Evolutionary conservation across 208 protist species (phyloP).

Genomic region (Ichthyophonus hoferi): DNA sequence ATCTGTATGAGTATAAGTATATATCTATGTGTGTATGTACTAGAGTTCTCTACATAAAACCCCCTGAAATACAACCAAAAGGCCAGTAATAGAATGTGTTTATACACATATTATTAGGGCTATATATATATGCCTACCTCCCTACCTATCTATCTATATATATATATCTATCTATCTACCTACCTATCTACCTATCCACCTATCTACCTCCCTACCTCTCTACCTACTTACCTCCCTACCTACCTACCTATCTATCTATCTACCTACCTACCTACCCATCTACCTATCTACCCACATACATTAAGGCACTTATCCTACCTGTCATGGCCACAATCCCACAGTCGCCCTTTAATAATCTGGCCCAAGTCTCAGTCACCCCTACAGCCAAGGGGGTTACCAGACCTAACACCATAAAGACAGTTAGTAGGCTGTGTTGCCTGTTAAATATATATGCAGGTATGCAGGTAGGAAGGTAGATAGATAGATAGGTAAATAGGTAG

Average conservation of each 20-base stretch:
- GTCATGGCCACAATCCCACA: background rate
- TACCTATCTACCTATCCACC: background rate
- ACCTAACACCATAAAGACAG: background rate
- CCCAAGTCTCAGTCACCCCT: constrained; percentile 6
- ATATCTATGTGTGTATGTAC: too few species aligned
- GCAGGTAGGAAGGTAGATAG: background rate
- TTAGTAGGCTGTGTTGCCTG: background rate
- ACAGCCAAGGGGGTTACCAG: constrained; percentile 27
- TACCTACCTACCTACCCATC: constrained; percentile 29
- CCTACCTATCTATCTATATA: too few species aligned
- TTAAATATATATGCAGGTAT: background rate
- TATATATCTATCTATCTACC: background rate
- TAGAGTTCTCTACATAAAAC: too few species aligned
- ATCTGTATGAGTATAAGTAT: too few species aligned
- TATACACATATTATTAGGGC: too few species aligned
- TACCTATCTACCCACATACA: constrained; percentile 64
- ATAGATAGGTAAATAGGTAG: too few species aligned
- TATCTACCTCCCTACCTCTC: constrained; percentile 38
- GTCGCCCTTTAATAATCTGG: background rate
- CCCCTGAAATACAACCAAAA: too few species aligned
- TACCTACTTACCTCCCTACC: too few species aligned
- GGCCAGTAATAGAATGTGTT: too few species aligned
- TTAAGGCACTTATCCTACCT: constrained; percentile 12
- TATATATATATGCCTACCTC: too few species aligned
- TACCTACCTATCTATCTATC: background rate